Evolutionary conservation across 805 yeast genomes (phyloP).

Genomic region (Saturnispora hagleri): DNA sequence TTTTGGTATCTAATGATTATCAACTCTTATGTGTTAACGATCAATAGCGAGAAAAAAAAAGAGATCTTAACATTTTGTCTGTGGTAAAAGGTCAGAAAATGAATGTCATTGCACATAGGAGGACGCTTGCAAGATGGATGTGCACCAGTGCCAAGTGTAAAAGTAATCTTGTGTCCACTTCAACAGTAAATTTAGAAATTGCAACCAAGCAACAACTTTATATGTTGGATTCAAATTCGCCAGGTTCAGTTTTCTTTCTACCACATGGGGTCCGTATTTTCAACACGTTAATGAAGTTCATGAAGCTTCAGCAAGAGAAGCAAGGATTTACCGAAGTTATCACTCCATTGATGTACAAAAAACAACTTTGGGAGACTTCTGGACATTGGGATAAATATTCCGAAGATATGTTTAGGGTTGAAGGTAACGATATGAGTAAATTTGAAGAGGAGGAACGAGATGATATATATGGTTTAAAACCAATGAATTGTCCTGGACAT

Average conservation of each 20-base stretch:
- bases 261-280: conserved; percentile 89
- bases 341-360: conserved; percentile 82
- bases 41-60: neutral
- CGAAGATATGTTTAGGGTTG: conserved; percentile 89
- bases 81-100: neutral
- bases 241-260: conserved; percentile 85
- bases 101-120: neutral
- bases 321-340: conserved; percentile 89
- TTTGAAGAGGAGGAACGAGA: conserved; percentile 30
- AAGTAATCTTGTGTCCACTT: conserved; percentile 14
- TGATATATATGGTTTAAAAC: conserved; percentile 68
- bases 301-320: conserved; percentile 72
- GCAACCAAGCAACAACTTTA: conserved; percentile 67
- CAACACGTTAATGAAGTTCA: conserved; percentile 68
- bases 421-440: conserved; percentile 38
- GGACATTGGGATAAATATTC: conserved; percentile 96
- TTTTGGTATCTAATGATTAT: too few species aligned
- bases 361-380: conserved; percentile 76
- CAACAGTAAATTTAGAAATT: conserved; percentile 32
- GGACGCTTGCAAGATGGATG: neutral
- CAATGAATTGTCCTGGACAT: conserved; percentile 44
- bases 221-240: conserved; percentile 71
- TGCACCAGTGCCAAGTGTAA: neutral
- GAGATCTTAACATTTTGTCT: neutral
- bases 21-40: too few species aligned